phyloP scores from a whole-genome alignment of 2,329 filamentous ascomycete species.

The Epichloe coenophiala region DNA sequence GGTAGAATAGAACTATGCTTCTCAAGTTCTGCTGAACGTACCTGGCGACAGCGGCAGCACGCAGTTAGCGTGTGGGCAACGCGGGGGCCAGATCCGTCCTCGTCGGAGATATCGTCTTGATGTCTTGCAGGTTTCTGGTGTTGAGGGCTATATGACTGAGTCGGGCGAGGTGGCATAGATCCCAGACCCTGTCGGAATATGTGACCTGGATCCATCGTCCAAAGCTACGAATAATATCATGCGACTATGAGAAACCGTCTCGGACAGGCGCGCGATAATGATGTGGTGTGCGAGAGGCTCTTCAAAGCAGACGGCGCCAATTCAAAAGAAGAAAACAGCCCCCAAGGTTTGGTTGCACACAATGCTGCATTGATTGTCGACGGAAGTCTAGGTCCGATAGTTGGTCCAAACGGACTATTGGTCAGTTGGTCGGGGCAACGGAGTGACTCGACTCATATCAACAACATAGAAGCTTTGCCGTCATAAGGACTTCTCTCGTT shows the following conservation, averaged over 20 bases:
- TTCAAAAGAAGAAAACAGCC: neutral
- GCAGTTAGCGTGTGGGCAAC: conserved; percentile 71
- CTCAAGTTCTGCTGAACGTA: conserved; percentile 24
- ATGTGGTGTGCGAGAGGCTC: neutral
- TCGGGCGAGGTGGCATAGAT: conserved; percentile 26
- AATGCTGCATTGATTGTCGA: neutral
- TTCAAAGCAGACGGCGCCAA: conserved; percentile 1
- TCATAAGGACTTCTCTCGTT: neutral
- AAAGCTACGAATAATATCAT: neutral
- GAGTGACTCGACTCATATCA: neutral
- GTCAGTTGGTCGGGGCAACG: neutral
- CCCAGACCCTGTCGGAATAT: conserved; percentile 47
- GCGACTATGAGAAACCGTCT: neutral
- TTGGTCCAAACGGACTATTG: neutral
- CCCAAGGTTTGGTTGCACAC: neutral
- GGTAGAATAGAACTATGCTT: neutral
- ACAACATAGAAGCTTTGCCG: neutral
- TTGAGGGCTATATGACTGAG: conserved; percentile 18
- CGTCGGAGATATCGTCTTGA: conserved; percentile 32
- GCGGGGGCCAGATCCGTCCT: conserved; percentile 40
- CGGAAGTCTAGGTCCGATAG: neutral
- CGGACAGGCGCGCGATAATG: neutral
- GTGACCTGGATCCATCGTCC: conserved; percentile 43
- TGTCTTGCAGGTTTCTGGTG: conserved; percentile 16
- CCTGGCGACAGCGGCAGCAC: conserved; percentile 68